Evolutionary conservation across 768 basidiomycete species (phyloP).

Genomic region (Pleurotus eryngii): DNA sequence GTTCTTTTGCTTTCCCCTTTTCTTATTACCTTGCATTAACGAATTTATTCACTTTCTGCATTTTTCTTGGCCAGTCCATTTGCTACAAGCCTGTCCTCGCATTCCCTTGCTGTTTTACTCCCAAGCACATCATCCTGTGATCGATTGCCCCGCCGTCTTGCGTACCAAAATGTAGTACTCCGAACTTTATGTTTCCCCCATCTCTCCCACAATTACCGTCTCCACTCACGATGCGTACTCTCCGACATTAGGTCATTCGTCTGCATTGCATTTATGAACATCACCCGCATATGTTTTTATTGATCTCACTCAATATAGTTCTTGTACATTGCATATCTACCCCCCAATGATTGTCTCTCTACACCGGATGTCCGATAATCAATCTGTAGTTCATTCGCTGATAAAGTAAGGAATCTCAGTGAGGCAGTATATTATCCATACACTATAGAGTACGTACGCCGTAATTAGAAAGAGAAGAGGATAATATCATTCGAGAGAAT

Average conservation of each 20-base stretch:
- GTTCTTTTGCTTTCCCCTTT: constrained; percentile 16
- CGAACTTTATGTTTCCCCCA: constrained; percentile 24
- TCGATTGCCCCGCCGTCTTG: no score
- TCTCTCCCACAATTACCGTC: constrained; percentile 18
- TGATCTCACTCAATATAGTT: constrained; percentile 36
- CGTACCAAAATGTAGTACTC: constrained; percentile 7
- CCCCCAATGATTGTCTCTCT: background rate
- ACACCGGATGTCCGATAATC: constrained; percentile 1
- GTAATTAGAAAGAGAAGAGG: no score
- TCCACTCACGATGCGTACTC: constrained; percentile 15
- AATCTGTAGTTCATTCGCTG: no score
- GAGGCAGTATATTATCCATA: no score
- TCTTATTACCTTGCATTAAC: constrained; percentile 13
- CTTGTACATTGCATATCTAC: constrained; percentile 15
- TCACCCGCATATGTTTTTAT: constrained; percentile 43
- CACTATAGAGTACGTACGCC: no score
- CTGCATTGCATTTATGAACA: constrained; percentile 37
- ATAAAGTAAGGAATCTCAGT: no score
- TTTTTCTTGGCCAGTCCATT: constrained; percentile 11
- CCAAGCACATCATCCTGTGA: constrained; percentile 27
- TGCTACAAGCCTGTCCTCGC: constrained; percentile 17
- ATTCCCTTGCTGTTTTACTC: constrained; percentile 25
- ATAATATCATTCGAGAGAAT: no score
- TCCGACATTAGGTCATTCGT: constrained; percentile 2
- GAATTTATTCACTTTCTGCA: constrained; percentile 12